A percentile compares a stretch with the other conserved stretches of the same genome.
These are phyloP conservation scores for Globisporangium heterothallicum DNA, from an alignment of 352 stramenopile species.

Conservation along the genomic window DNA sequence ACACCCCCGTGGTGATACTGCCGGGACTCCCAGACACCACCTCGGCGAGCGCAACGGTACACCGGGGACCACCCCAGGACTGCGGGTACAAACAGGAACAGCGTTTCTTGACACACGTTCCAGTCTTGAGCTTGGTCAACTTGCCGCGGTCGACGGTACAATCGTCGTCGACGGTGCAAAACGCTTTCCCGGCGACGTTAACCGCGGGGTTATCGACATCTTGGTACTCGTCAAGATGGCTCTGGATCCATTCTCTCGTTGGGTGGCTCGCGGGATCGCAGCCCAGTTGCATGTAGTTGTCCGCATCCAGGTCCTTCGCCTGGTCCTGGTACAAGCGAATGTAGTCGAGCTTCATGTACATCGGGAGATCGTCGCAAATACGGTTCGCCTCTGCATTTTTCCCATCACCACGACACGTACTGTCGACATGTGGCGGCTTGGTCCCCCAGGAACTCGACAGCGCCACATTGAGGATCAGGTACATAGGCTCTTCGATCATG, in stretches of 20 bases:
- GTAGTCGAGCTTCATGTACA: constrained; percentile 78
- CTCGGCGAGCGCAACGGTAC: constrained; percentile 30
- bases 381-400: constrained; percentile 24
- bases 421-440: constrained; percentile 42
- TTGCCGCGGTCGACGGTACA: constrained; percentile 37
- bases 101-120: constrained; percentile 44
- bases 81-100: constrained; percentile 39
- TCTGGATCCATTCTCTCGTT: constrained; percentile 61
- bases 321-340: constrained; percentile 61
- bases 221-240: constrained; percentile 52
- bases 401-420: constrained; percentile 46
- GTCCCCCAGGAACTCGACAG: constrained; percentile 86
- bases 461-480: constrained; percentile 92
- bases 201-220: constrained; percentile 38
- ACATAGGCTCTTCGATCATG: constrained; percentile 89
- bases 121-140: constrained; percentile 26
- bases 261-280: constrained; percentile 56
- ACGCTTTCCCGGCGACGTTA: constrained; percentile 38
- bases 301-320: constrained; percentile 25
- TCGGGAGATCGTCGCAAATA: constrained; percentile 67
- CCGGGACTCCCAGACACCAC: constrained; percentile 21
- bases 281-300: constrained; percentile 48
- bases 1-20: constrained; percentile 24
- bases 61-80: constrained; percentile 53
- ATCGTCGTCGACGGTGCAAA: constrained; percentile 47